phyloP scores from a whole-genome alignment of 2,329 filamentous ascomycete genomes.

The Colletotrichum salicis region DNA sequence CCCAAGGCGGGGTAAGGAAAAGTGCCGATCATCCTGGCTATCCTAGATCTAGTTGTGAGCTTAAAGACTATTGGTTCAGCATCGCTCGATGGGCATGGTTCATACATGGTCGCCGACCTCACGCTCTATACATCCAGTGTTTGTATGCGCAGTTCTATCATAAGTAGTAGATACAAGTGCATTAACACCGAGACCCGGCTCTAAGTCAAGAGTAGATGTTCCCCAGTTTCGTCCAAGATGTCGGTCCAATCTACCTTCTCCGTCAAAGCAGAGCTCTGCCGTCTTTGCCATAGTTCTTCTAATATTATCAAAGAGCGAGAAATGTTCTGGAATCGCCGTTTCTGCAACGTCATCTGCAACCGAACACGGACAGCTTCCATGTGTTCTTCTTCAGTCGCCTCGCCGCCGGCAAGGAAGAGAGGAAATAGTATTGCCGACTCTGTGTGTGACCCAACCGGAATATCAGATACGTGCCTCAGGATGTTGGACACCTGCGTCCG shows the following conservation, averaged over 20 bases:
- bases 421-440: constrained; percentile 33
- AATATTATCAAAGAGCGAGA: constrained; percentile 5
- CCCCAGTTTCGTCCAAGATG: constrained; percentile 14
- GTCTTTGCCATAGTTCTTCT: constrained; percentile 28
- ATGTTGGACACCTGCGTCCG: constrained; percentile 26
- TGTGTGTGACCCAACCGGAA: constrained; percentile 23
- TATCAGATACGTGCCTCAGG: constrained; percentile 11
- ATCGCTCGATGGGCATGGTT: background rate
- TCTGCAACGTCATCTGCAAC: constrained; percentile 26
- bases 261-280: background rate
- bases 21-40: background rate
- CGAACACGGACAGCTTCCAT: constrained; percentile 23
- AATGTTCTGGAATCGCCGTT: constrained; percentile 24
- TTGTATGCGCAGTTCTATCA: background rate
- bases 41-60: background rate
- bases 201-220: constrained; percentile 25
- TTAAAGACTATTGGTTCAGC: background rate
- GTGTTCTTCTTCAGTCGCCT: constrained; percentile 22
- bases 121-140: background rate
- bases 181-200: background rate
- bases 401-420: constrained; percentile 31
- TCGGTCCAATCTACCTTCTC: constrained; percentile 18
- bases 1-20: background rate
- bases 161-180: background rate
- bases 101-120: background rate